These are phyloP conservation scores for Microdochium paspali DNA, from an alignment of 2,329 filamentous ascomycete genomes.

Conservation along the genomic window DNA sequence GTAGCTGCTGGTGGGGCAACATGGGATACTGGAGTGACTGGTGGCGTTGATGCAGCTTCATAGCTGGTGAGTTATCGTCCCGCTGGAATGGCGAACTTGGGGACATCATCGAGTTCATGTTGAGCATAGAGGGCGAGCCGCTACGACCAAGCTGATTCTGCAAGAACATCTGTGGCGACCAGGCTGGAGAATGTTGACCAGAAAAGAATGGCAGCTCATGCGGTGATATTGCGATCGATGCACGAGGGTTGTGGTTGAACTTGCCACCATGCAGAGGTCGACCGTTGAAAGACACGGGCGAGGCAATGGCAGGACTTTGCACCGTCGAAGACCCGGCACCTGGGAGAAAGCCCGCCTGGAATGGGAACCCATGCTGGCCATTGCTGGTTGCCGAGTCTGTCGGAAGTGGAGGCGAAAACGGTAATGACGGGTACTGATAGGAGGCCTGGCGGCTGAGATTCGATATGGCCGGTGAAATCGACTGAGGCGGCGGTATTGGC, in stretches of 20 bases:
- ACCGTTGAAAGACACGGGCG: constrained; percentile 60
- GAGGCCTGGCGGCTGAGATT: constrained; percentile 60
- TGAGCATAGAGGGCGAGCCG: constrained; percentile 55
- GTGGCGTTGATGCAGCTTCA: constrained; percentile 44
- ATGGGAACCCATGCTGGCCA: constrained; percentile 43
- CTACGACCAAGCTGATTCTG: constrained; percentile 42
- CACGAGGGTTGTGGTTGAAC: constrained; percentile 50
- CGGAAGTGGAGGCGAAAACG: constrained; percentile 77
- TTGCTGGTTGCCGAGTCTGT: constrained; percentile 70
- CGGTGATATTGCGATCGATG: constrained; percentile 60
- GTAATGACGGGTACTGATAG: constrained; percentile 63
- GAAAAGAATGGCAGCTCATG: constrained; percentile 58
- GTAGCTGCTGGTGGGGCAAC: constrained; percentile 46
- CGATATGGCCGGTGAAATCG: constrained; percentile 57
- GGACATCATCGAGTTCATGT: constrained; percentile 47
- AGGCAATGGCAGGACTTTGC: constrained; percentile 56
- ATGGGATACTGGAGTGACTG: constrained; percentile 50
- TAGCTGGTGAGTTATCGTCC: constrained; percentile 34
- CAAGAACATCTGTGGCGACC: constrained; percentile 46
- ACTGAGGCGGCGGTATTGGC: constrained; percentile 43
- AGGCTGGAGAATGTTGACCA: constrained; percentile 51
- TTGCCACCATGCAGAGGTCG: constrained; percentile 39
- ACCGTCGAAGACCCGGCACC: constrained; percentile 49
- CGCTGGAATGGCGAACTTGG: constrained; percentile 54
- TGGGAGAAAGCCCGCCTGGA: constrained; percentile 49